These are phyloP conservation scores for Pichiaceae sp. DNA, from an alignment of 1,139 yeast genomes.

Conservation along the genomic window DNA sequence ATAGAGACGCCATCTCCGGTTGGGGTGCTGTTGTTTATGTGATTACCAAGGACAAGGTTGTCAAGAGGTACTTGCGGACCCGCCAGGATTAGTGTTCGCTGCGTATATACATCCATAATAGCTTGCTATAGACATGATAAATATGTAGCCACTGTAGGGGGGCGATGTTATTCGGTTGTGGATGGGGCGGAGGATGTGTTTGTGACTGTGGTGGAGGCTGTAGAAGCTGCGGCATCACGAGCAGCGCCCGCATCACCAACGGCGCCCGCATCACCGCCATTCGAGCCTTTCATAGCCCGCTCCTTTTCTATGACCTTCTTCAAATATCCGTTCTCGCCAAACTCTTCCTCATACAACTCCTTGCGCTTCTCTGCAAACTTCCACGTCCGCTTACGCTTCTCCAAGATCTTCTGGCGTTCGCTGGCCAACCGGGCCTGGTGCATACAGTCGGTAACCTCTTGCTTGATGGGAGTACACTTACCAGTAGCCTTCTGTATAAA, in stretches of 20 bases:
- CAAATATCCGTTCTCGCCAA: constrained; percentile 69
- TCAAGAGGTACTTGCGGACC: constrained; percentile 80
- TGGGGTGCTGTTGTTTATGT: constrained; percentile 98
- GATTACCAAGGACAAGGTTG: constrained; percentile 86
- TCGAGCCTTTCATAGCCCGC: constrained; percentile 15
- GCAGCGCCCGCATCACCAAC: not conserved
- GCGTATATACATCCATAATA: too few species aligned
- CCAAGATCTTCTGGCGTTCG: constrained; percentile 53
- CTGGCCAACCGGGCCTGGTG: constrained; percentile 69
- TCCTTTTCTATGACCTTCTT: constrained; percentile 54
- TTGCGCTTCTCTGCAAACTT: constrained; percentile 48
- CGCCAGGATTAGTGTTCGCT: constrained; percentile 80
- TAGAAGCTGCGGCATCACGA: too few species aligned
- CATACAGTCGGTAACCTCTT: constrained; percentile 68
- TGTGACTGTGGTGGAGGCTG: too few species aligned
- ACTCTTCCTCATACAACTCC: constrained; percentile 64
- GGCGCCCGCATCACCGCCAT: not conserved
- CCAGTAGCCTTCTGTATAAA: constrained; percentile 74
- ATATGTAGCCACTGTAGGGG: too few species aligned
- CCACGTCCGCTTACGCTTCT: constrained; percentile 50
- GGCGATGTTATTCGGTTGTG: too few species aligned
- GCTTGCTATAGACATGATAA: too few species aligned
- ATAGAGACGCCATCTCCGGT: constrained; percentile 95
- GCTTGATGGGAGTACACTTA: constrained; percentile 76
- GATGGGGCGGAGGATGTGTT: too few species aligned